Evolutionary conservation across 1,284 basidiomycete species (phyloP).

Genomic region (Phylloboletellus chloephorus): DNA sequence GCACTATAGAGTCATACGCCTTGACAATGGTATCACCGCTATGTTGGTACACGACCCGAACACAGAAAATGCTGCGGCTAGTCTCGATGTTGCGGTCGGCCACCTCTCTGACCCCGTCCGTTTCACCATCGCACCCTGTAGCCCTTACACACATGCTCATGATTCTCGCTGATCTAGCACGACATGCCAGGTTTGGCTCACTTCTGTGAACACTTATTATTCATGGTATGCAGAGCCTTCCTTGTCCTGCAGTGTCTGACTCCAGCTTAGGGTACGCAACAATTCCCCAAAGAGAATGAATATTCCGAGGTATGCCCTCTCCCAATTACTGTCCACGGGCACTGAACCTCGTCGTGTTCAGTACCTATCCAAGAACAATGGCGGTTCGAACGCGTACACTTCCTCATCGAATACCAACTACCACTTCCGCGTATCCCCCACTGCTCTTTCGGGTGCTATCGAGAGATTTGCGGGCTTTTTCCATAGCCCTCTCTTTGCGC

Average conservation of each 20-base stretch:
- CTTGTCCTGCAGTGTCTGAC: conserved; percentile 3
- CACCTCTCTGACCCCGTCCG: conserved; percentile 87
- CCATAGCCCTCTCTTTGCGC: conserved; percentile 85
- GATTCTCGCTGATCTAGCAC: conserved; percentile 39
- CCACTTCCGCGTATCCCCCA: conserved; percentile 86
- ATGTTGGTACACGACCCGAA: conserved; percentile 82
- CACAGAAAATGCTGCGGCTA: conserved; percentile 93
- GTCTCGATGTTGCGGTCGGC: conserved; percentile 92
- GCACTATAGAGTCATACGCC: conserved; percentile 75
- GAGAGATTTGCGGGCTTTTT: conserved; percentile 95
- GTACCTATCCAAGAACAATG: conserved; percentile 89
- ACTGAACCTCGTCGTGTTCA: conserved; percentile 27
- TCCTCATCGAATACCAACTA: conserved; percentile 93
- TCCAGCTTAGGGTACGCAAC: conserved; percentile 59
- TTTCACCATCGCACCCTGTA: too few relatives aligned
- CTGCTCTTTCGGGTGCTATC: conserved; percentile 80
- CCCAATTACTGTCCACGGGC: neutral
- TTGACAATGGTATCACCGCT: conserved; percentile 86
- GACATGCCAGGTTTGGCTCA: conserved; percentile 88
- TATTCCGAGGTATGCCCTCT: conserved; percentile 65
- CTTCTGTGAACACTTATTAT: conserved; percentile 94
- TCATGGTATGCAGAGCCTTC: conserved; percentile 63
- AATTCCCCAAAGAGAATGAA: conserved; percentile 89
- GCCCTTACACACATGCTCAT: neutral
- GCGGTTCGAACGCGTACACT: conserved; percentile 92